Conservation (phyloP, 768 basidiomycete species). For the Lyophyllum shimeji region DNA sequence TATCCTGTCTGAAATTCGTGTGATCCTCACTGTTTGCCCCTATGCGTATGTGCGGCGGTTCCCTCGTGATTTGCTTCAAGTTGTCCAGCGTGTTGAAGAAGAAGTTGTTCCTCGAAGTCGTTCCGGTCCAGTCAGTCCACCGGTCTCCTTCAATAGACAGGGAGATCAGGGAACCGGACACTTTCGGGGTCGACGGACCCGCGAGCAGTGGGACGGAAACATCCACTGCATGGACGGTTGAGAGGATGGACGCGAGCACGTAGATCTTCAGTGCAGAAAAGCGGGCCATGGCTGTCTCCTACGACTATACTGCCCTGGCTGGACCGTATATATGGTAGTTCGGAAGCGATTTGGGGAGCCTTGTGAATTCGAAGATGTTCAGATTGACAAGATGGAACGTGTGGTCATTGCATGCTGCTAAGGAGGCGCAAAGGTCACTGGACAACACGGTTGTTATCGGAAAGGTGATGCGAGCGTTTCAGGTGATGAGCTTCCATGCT, state of each 20-base stretch:
- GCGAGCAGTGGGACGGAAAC: constrained; percentile 7
- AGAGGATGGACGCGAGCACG: background rate
- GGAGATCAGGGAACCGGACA: constrained; percentile 44
- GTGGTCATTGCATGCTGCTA: background rate
- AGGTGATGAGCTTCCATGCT: background rate
- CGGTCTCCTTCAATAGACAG: constrained; percentile 73
- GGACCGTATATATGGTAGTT: background rate
- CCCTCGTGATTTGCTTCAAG: constrained; percentile 49
- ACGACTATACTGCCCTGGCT: background rate
- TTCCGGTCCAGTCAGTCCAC: constrained; percentile 69
- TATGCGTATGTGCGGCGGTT: constrained; percentile 57
- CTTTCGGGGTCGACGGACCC: constrained; percentile 8
- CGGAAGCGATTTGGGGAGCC: background rate
- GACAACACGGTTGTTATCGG: background rate
- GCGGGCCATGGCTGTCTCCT: background rate
- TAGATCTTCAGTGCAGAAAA: background rate
- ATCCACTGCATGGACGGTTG: background rate
- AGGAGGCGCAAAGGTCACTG: background rate
- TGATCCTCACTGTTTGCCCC: constrained; percentile 60
- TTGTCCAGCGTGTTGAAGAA: constrained; percentile 61
- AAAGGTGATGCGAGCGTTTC: background rate
- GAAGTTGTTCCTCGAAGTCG: constrained; percentile 52
- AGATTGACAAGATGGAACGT: background rate
- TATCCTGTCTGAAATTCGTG: constrained; percentile 50
- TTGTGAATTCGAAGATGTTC: background rate